Base-by-base conservation (phyloP, 2,329 filamentous ascomycete species). In the Zymoseptoria tritici region DNA sequence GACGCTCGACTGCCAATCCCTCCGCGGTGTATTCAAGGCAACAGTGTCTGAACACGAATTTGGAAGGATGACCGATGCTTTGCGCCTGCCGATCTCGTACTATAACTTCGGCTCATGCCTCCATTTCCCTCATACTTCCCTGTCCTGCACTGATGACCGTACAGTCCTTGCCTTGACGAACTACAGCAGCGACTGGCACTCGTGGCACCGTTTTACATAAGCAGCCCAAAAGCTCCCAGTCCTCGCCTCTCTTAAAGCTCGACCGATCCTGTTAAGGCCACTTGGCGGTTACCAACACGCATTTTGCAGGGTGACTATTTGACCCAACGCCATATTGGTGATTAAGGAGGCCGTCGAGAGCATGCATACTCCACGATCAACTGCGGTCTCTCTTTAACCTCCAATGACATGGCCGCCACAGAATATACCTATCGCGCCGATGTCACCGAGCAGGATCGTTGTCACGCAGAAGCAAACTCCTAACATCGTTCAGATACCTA, bases 321-420 rank as follows among this genome's bases (percentile, higher is more conserved):
- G 65, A 55, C 66, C 65, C 58, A 61, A 60, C 9, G 55, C 68
- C n/a, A 63, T 69, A 4, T 57, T 61, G 9, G 66, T 66, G 36
- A 67, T 63, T 42, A 58, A 62, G 49, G 62, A 63, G 53, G 70
- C 68, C n/a, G 70, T 68, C 20, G 65, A 63, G 16, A 67, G 63
- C 52, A 72, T 73, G 9, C 70, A 72, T 54, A 60, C 69, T 46
- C 70, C 66, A 11, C 63, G 73, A 97, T 77, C 91, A 29, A 29
- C 8, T 8, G 8, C 7, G 8, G 8, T 29, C 26, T 9, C 24
- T 8, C 7, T 29, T 29, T 2, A 2, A 9, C 26, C 26, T 8
- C 26, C 26, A 29, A 29, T 9, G 24, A 8, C 24, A 26, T 26
- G 24, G 5, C 24, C 4, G 26, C 26, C 2, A 9, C 26, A 29